Conservation (phyloP, 345 rosid species). For the Ceriops zippeliana region DNA sequence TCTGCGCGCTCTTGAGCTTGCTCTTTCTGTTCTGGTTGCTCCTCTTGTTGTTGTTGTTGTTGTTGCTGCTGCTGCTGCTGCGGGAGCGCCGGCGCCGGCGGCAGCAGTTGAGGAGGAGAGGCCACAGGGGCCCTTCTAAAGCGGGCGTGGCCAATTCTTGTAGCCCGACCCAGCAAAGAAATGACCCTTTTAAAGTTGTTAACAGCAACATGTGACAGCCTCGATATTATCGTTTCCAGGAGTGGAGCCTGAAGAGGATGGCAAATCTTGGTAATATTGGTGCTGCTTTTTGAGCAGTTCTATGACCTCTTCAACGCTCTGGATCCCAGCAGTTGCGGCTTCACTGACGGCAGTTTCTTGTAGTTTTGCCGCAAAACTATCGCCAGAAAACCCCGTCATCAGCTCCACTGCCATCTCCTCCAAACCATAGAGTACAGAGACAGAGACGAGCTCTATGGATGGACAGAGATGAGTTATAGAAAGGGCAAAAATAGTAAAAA, state of each 20-base stretch:
- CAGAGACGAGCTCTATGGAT: not conserved
- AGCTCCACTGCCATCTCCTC: slow-evolving; percentile 59
- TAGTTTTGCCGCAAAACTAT: slow-evolving; percentile 33
- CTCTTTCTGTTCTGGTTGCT: slow-evolving; percentile 15
- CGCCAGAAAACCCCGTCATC: slow-evolving; percentile 47
- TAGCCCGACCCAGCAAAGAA: slow-evolving; percentile 55
- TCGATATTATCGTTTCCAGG: slow-evolving; percentile 37
- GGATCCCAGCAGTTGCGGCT: slow-evolving; percentile 77
- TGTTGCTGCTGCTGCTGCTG: slow-evolving; percentile 15
- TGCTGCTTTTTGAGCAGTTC: slow-evolving; percentile 36
- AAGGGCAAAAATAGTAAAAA: too few species aligned
- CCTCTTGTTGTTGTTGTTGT: not conserved
- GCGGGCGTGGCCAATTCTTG: slow-evolving; percentile 87
- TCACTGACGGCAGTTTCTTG: slow-evolving; percentile 63
- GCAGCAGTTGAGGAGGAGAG: slow-evolving; percentile 1
- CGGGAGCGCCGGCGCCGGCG: slow-evolving; percentile 9
- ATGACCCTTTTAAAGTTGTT: slow-evolving; percentile 69
- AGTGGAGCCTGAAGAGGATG: slow-evolving; percentile 18
- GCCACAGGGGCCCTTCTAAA: slow-evolving; percentile 57
- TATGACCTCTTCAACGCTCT: slow-evolving; percentile 71
- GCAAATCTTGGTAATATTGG: slow-evolving; percentile 12
- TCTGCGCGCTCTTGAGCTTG: slow-evolving; percentile 22
- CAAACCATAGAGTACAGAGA: slow-evolving; percentile 14
- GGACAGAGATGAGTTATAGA: not conserved
- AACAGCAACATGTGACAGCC: slow-evolving; percentile 62